Percentiles rank a stretch among this genome's conserved stretches.
phyloP scores from a whole-genome alignment of 2,329 filamentous ascomycete species.

The Neonectria ditissima region DNA sequence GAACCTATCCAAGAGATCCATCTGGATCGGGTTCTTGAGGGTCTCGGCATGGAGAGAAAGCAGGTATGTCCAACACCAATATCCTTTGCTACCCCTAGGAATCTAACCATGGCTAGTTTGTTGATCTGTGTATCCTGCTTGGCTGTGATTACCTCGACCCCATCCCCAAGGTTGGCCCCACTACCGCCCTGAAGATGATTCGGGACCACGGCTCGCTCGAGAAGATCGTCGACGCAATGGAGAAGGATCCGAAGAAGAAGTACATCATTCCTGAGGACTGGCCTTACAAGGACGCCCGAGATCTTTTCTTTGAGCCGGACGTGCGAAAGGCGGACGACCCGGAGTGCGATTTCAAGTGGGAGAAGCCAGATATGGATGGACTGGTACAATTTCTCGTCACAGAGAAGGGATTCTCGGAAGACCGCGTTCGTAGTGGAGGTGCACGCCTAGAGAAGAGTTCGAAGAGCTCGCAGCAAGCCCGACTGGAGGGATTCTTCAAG shows the following conservation, averaged over 20 bases:
- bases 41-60: slow-evolving; percentile 86
- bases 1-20: slow-evolving; percentile 97
- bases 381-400: slow-evolving; percentile 89
- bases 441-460: slow-evolving; percentile 87
- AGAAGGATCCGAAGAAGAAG: slow-evolving; percentile 81
- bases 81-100: not conserved
- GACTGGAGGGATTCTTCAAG: slow-evolving; percentile 98
- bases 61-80: slow-evolving; percentile 68
- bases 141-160: slow-evolving; percentile 98
- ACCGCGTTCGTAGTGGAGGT: slow-evolving; percentile 85
- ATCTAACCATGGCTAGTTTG: slow-evolving; percentile 71
- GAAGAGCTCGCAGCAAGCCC: slow-evolving; percentile 89
- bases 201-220: slow-evolving; percentile 91
- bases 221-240: slow-evolving; percentile 83
- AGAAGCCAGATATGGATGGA: slow-evolving; percentile 89
- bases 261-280: slow-evolving; percentile 94
- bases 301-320: slow-evolving; percentile 92
- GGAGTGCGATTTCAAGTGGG: slow-evolving; percentile 98
- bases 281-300: slow-evolving; percentile 92
- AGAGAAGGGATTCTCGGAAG: slow-evolving; percentile 97
- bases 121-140: slow-evolving; percentile 96
- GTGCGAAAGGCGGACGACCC: slow-evolving; percentile 85
- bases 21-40: slow-evolving; percentile 86
- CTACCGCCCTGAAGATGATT: slow-evolving; percentile 92
- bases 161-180: slow-evolving; percentile 92